phyloP scores from a whole-genome alignment of 345 rosid species.

The Camelina sativa region DNA sequence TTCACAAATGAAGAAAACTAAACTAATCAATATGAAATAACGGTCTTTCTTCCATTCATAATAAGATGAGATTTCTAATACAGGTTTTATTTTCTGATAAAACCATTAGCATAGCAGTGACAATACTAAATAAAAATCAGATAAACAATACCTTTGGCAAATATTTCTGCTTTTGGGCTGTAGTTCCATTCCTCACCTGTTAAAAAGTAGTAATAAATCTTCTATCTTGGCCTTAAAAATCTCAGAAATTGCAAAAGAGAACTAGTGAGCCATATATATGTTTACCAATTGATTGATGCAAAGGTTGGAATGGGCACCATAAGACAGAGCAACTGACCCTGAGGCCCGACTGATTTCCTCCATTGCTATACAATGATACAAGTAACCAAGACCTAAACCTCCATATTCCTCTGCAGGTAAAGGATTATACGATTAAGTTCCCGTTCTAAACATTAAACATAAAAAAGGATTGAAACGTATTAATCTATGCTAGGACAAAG shows the following conservation, averaged over 20 bases:
- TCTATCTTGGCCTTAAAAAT: too few species aligned
- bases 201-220: too few species aligned
- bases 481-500: not conserved
- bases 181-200: conserved; percentile 85
- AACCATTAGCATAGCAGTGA: conserved; percentile 9
- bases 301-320: too few species aligned
- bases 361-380: too few species aligned
- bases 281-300: too few species aligned
- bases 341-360: too few species aligned
- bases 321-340: too few species aligned
- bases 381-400: too few species aligned
- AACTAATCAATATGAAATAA: not conserved
- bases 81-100: not conserved
- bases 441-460: not conserved
- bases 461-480: not conserved
- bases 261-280: too few species aligned
- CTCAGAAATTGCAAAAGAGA: too few species aligned
- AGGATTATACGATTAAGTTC: not conserved
- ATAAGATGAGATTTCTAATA: not conserved
- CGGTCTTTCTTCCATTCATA: not conserved
- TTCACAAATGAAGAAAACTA: not conserved
- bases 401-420: too few species aligned
- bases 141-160: conserved; percentile 73
- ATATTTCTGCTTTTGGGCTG: conserved; percentile 80
- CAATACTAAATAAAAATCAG: not conserved